Evolutionary conservation across 1,139 yeast species (phyloP).

Genomic region (Nematodospora anomalae): DNA sequence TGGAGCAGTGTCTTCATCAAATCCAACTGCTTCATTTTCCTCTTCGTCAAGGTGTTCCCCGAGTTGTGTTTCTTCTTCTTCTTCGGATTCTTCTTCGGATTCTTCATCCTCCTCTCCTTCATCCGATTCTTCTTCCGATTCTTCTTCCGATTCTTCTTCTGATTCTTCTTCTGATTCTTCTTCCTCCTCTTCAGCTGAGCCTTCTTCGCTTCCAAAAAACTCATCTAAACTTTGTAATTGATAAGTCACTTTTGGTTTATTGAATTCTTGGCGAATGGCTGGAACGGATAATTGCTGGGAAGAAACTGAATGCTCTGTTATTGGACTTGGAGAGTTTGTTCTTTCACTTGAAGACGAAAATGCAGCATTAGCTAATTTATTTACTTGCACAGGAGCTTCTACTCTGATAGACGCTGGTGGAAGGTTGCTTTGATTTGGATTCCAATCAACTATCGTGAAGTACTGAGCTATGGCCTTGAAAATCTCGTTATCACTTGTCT

Average conservation of each 20-base stretch:
- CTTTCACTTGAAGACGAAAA: slow-evolving; percentile 19
- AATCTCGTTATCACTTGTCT: slow-evolving; percentile 12
- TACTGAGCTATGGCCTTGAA: slow-evolving; percentile 22
- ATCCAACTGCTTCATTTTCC: slow-evolving; percentile 9
- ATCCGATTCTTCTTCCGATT: slow-evolving; percentile 3
- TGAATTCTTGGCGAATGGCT: slow-evolving; percentile 2
- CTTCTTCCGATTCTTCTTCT: slow-evolving; percentile 23
- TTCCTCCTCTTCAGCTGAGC: slow-evolving; percentile 19
- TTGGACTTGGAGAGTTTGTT: slow-evolving; percentile 24
- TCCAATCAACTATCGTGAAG: slow-evolving; percentile 35
- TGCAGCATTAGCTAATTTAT: slow-evolving; percentile 22
- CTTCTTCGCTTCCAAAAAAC: slow-evolving; percentile 62
- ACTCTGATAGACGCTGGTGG: slow-evolving; percentile 42
- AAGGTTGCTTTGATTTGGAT: slow-evolving; percentile 25
- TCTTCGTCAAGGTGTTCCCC: slow-evolving; percentile 16
- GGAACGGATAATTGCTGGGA: slow-evolving; percentile 20
- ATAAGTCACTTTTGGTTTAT: slow-evolving; percentile 34
- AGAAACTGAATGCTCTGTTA: slow-evolving; percentile 26
- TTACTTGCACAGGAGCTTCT: slow-evolving; percentile 26
- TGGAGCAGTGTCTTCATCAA: background rate
- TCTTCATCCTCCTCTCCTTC: background rate
- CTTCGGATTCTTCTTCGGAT: slow-evolving; percentile 1
- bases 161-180: slow-evolving; percentile 28
- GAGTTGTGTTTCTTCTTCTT: background rate
- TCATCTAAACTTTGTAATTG: slow-evolving; percentile 81